These are phyloP conservation scores for Cryptosporidium muris DNA, from an alignment of 169 alveolate species.

Conservation along the genomic window DNA sequence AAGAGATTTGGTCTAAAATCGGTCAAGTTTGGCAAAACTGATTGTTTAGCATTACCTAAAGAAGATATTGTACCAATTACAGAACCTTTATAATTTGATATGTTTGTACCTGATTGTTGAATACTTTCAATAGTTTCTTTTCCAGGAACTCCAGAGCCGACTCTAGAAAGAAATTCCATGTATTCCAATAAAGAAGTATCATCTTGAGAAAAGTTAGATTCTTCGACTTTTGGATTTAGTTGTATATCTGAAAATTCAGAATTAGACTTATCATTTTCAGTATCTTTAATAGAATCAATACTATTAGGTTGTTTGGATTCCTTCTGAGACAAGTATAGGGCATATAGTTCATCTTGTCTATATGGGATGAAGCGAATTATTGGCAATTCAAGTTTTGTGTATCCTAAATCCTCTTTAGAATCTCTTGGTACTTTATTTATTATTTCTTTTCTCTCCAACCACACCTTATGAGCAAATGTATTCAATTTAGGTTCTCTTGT, in stretches of 20 bases:
- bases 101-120: too few species aligned
- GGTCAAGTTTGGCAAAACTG: too few species aligned
- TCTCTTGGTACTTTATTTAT: constrained; percentile 1
- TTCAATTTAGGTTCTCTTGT: constrained; percentile 46
- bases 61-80: too few species aligned
- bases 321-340: constrained; percentile 61
- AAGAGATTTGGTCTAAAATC: too few species aligned
- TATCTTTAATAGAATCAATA: neutral
- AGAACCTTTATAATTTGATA: too few species aligned
- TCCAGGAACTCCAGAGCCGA: too few species aligned
- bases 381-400: constrained; percentile 28
- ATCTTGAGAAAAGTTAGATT: too few species aligned
- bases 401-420: neutral
- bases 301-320: constrained; percentile 9
- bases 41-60: too few species aligned
- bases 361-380: constrained; percentile 48
- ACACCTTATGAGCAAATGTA: constrained; percentile 51
- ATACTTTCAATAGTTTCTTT: too few species aligned
- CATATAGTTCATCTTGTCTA: constrained; percentile 67
- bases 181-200: too few species aligned
- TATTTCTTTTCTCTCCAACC: constrained; percentile 24
- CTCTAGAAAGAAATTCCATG: too few species aligned
- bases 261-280: constrained; percentile 1
- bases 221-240: neutral
- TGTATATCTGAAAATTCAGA: neutral